Percentiles rank a stretch among this genome's conserved stretches.
Evolutionary conservation across 1,284 basidiomycete genomes (phyloP).

Genomic region (Waitea zeae): DNA sequence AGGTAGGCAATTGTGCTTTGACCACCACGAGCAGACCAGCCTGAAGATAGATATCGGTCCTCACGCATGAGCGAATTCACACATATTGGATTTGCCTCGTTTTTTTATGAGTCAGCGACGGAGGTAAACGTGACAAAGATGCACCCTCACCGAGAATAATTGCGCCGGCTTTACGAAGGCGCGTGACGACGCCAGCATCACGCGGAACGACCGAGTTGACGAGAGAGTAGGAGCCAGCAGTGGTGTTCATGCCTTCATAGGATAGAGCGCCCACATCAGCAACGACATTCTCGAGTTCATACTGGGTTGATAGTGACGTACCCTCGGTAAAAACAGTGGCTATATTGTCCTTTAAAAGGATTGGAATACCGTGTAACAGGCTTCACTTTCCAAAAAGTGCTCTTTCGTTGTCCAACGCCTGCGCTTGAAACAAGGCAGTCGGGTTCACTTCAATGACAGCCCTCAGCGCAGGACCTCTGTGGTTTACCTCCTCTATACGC

Average conservation of each 20-base stretch:
- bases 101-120: background rate
- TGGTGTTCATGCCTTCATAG: slow-evolving; percentile 43
- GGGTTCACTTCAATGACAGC: slow-evolving; percentile 53
- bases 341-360: slow-evolving; percentile 58
- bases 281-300: slow-evolving; percentile 2
- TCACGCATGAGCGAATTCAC: slow-evolving; percentile 43
- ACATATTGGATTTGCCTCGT: slow-evolving; percentile 32
- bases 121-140: background rate
- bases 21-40: slow-evolving; percentile 51
- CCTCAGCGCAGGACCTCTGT: slow-evolving; percentile 36
- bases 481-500: slow-evolving; percentile 55
- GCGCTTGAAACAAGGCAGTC: slow-evolving; percentile 32
- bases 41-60: slow-evolving; percentile 36
- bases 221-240: slow-evolving; percentile 34
- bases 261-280: background rate
- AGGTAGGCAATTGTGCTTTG: slow-evolving; percentile 45
- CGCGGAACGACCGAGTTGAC: slow-evolving; percentile 38
- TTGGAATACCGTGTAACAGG: slow-evolving; percentile 49
- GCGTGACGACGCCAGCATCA: slow-evolving; percentile 43
- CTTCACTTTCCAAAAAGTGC: slow-evolving; percentile 25
- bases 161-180: slow-evolving; percentile 45
- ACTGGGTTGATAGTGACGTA: no score
- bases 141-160: slow-evolving; percentile 34
- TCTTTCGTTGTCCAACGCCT: slow-evolving; percentile 35
- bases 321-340: slow-evolving; percentile 12